Conservation (phyloP, 495 filamentous ascomycete species). For the Hypoxylon fuscum region DNA sequence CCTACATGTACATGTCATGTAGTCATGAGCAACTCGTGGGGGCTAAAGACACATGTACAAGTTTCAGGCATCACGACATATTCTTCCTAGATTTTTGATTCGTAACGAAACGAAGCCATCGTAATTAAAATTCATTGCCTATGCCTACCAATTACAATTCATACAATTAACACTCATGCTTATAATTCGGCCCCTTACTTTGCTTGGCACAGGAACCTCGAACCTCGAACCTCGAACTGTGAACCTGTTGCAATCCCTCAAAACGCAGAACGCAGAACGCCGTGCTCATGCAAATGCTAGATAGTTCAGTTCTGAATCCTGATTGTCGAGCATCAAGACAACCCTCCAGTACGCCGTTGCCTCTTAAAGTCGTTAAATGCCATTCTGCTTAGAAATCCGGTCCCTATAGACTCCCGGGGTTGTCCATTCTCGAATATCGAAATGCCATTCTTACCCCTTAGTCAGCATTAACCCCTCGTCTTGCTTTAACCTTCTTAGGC, state of each 20-base stretch:
- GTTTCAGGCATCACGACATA: no score
- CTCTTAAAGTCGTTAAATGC: constrained; percentile 13
- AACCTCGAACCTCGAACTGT: neutral
- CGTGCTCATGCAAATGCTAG: constrained; percentile 43
- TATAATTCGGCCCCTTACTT: neutral
- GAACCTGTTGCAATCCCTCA: neutral
- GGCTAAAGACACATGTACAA: no score
- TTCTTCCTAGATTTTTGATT: no score
- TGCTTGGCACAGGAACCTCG: constrained; percentile 5
- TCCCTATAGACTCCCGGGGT: no score
- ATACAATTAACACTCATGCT: neutral
- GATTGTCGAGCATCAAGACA: constrained; percentile 18
- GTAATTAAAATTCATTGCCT: constrained; percentile 6
- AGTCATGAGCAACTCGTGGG: no score
- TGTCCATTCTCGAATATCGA: no score
- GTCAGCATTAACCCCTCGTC: neutral
- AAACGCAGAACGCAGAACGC: constrained; percentile 18
- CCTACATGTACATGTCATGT: no score
- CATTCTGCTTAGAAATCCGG: constrained; percentile 11
- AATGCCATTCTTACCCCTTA: neutral
- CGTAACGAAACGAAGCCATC: neutral
- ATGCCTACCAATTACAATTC: no score
- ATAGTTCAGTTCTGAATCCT: constrained; percentile 12
- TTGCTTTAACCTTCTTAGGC: constrained; percentile 9
- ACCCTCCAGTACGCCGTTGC: constrained; percentile 22